Evolutionary conservation across 2,329 filamentous ascomycete species (phyloP).

Genomic region (Fusarium acutatum): DNA sequence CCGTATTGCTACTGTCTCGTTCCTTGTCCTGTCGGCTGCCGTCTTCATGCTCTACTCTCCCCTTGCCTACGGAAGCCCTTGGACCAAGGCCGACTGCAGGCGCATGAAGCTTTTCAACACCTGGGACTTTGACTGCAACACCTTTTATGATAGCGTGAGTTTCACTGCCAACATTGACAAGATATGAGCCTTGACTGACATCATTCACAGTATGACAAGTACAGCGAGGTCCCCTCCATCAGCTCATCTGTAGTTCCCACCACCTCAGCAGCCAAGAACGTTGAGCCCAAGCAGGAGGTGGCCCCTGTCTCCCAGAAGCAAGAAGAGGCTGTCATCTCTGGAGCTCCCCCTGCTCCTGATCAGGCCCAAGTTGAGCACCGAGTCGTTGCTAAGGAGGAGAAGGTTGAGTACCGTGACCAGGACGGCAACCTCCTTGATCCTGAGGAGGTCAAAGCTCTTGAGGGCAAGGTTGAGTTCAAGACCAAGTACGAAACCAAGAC

Average conservation of each 20-base stretch:
- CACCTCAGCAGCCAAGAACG: conserved; percentile 39
- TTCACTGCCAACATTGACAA: neutral
- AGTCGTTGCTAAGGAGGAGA: conserved; percentile 73
- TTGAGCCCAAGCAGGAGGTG: conserved; percentile 38
- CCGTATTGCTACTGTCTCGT: conserved; percentile 74
- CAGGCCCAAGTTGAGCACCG: conserved; percentile 55
- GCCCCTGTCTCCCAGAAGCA: conserved; percentile 37
- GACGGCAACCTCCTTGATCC: conserved; percentile 87
- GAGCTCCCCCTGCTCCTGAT: conserved; percentile 52
- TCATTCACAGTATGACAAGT: conserved; percentile 58
- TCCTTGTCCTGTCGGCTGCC: conserved; percentile 77
- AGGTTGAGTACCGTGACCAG: conserved; percentile 93
- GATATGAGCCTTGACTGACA: conserved; percentile 23
- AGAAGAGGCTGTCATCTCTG: conserved; percentile 53
- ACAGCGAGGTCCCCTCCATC: conserved; percentile 43
- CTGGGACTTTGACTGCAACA: conserved; percentile 99
- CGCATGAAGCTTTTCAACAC: conserved; percentile 85
- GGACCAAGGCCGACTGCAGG: conserved; percentile 89
- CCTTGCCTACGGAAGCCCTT: conserved; percentile 89
- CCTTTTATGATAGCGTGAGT: conserved; percentile 87
- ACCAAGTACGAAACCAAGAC: conserved; percentile 97
- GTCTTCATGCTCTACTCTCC: conserved; percentile 89
- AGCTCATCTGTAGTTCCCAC: conserved; percentile 44
- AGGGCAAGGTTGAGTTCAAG: conserved; percentile 95
- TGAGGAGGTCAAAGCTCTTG: conserved; percentile 82